Percentiles rank a stretch among this genome's conserved stretches.
These are phyloP conservation scores for Eremomyces bilateralis DNA, from an alignment of 495 filamentous ascomycete genomes.

Conservation along the genomic window DNA sequence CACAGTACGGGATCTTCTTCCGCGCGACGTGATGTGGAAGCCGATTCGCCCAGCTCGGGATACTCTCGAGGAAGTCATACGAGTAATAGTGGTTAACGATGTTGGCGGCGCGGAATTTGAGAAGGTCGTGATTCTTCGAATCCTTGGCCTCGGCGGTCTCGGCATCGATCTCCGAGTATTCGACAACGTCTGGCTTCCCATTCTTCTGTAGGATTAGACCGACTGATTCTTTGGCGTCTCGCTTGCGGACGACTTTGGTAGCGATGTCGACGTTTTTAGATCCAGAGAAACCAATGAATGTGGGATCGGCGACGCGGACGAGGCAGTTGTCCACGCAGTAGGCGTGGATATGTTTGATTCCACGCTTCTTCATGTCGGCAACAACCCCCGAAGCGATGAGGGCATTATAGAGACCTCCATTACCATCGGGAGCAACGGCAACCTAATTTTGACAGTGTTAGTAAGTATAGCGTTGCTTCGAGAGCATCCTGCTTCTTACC, in stretches of 20 bases:
- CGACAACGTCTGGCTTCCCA: constrained; percentile 90
- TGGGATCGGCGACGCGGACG: constrained; percentile 90
- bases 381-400: constrained; percentile 64
- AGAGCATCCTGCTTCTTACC: constrained; percentile 24
- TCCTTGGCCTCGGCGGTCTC: constrained; percentile 76
- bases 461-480: no score
- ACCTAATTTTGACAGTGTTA: constrained; percentile 27
- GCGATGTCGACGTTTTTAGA: constrained; percentile 83
- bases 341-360: constrained; percentile 87
- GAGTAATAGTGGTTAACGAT: constrained; percentile 99
- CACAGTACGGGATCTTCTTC: constrained; percentile 91
- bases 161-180: constrained; percentile 93
- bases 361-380: constrained; percentile 68
- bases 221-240: constrained; percentile 88
- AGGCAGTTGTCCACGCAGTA: constrained; percentile 99
- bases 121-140: constrained; percentile 52
- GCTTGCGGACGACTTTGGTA: constrained; percentile 96
- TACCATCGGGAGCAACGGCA: constrained; percentile 94
- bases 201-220: constrained; percentile 89
- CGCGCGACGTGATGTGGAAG: constrained; percentile 87
- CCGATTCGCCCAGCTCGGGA: constrained; percentile 63
- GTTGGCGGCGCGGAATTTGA: constrained; percentile 94
- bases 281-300: constrained; percentile 86
- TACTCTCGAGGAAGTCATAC: constrained; percentile 75
- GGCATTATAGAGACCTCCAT: constrained; percentile 91